Base-by-base conservation (phyloP, 208 protist species). In the Leishmania turanica region DNA sequence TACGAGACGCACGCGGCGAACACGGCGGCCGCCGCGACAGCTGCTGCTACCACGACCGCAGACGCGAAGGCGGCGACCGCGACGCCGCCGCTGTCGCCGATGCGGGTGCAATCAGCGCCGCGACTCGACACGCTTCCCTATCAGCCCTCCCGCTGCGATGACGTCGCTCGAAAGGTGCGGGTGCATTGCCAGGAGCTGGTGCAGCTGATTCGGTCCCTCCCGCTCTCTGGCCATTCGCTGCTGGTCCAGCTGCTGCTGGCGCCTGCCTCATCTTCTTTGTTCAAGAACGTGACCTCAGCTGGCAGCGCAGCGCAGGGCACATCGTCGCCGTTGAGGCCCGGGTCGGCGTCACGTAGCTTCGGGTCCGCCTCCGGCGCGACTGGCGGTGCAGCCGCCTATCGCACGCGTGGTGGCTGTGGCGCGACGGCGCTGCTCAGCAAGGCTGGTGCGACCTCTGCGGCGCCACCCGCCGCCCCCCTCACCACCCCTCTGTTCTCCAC, bases 191-290 rank as follows among this genome's bases (percentile, higher is more conserved):
- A 94, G 47, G 85, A 88, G 78, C 34, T 96, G 34, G 79, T 88
- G 75, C 73, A 84, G 37, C 75, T 87, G 37, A 60, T 91, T 17
- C 69, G 78, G 45, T 68, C 66, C 24, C 81, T 97, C 49, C 91
- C 94, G 3, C 72, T 82, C 37, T 88, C 83, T 21, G 82, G 90
- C 11, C 90, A 93, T 80, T 87, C 86, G 58, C 66, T 92, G 65
- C 84, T 95, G 17, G 75, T 95, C 42, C 90, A 95, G 86, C 69
- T 97, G 49, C 78, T 94, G 42, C 84, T 97, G 37, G 87, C 88
- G 0, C 94, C 94, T 3, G 91, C 94, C 17, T 90, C 90, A 2
- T 92, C 90, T 11, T 82, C 86, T 42, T 71, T 96, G 51, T 95
- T 96, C 79, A 78, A 64, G 27, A 71, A 37, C 49, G 40, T 40